phyloP scores from a whole-genome alignment of 2,329 filamentous ascomycete species.

The Penicillium glabrum region DNA sequence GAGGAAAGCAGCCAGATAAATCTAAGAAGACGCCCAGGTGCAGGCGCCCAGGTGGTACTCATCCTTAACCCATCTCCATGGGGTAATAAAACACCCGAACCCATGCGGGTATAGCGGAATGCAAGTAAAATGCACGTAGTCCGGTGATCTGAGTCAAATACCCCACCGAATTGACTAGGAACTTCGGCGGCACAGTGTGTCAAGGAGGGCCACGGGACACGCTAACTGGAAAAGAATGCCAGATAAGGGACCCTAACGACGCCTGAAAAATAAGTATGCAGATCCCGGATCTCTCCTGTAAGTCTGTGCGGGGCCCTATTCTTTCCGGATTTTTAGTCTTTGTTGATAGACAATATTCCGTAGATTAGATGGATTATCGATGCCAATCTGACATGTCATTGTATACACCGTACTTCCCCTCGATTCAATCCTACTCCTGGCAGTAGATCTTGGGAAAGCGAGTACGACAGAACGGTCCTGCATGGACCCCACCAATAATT shows the following conservation, averaged over 20 bases:
- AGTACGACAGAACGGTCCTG: neutral
- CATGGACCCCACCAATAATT: neutral
- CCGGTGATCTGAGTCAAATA: neutral
- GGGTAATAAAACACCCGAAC: no score
- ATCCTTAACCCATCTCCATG: no score
- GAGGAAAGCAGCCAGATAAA: no score
- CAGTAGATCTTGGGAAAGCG: neutral
- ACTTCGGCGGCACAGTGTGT: neutral
- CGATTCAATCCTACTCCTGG: neutral
- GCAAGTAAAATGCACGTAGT: neutral
- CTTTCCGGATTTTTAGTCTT: neutral
- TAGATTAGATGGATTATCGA: neutral
- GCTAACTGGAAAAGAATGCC: neutral
- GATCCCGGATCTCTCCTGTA: constrained; percentile 1
- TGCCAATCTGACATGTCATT: neutral
- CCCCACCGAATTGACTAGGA: neutral
- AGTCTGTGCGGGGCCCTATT: neutral
- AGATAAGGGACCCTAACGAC: constrained; percentile 1
- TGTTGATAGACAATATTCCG: neutral
- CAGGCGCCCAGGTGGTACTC: no score
- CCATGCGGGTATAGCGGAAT: no score
- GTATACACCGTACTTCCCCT: neutral
- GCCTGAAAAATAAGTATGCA: constrained; percentile 3
- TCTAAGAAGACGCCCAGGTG: no score
- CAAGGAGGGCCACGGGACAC: neutral